Base-by-base conservation (phyloP, 345 rosid genomes). In the Gossypium herbaceum region DNA sequence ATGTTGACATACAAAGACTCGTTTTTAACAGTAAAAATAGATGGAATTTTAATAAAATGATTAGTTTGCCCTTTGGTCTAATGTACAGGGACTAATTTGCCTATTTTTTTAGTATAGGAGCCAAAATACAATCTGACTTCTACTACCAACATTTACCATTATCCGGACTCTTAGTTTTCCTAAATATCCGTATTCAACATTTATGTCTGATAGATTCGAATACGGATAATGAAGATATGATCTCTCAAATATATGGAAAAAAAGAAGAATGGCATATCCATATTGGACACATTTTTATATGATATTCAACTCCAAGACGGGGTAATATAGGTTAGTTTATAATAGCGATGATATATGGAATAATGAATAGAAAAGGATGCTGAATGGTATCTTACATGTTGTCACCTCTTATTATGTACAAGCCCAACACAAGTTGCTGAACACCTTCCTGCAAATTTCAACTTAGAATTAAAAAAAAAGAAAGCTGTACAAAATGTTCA, bases 381-480 rank as follows among this genome's bases (percentile, higher is more conserved):
- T 45, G 51, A 44, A 19, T 25, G 80, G 50, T 43, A 2, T 43
- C 52, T 1, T 93, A 95, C 98, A 95, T 95, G 89, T 95, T 95
- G 81, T 95, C 99, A 11, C 99, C 99, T 87, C 99, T 84, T 83
- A 95, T 93, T 77, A 91, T 90, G 91, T 93, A 93, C 80, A 95
- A 87, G 72, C 99, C 98, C 85, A 95, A 78, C 75, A 93, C 98
- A 71, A 82, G 88, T 79, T 87, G 97, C 83, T 91, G 94, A 29
- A 95, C 99, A 76, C 99, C 99, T 89, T 93, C 97, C 99, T 91
- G 90, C 76, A 75, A 74, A 70, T 48, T 44, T 29, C 64, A 67
- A 75, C 63, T 41, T 11, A 8, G 51, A 58, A 57, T 22, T 58
- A 24, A 73, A 34, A 34, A 34, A 45, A 10, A 45, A 34, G 0